Percentiles rank a stretch among this genome's conserved stretches.
phyloP scores from a whole-genome alignment of 2,329 filamentous ascomycete species.

The Mycosphaerella sp. region DNA sequence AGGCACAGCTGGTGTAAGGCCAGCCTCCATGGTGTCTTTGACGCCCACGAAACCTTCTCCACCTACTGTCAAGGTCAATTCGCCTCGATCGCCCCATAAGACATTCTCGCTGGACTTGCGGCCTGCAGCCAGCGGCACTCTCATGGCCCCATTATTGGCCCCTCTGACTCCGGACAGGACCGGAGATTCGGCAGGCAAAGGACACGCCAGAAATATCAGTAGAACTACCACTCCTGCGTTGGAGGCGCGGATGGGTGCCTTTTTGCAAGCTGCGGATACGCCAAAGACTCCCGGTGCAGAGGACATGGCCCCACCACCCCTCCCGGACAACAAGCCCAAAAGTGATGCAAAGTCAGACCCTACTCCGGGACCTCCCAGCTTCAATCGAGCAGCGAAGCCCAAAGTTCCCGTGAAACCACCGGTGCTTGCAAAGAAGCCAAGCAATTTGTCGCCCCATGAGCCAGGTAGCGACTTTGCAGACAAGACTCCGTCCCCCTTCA shows the following conservation, averaged over 20 bases:
- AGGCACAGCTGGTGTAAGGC: conserved; percentile 30
- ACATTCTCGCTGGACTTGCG: conserved; percentile 18
- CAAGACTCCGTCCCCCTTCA: conserved; percentile 67
- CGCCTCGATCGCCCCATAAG: conserved; percentile 58
- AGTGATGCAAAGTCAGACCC: conserved; percentile 12
- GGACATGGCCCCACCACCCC: background rate
- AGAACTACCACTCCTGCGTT: conserved; percentile 38
- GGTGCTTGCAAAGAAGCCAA: conserved; percentile 22
- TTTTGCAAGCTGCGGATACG: conserved; percentile 27
- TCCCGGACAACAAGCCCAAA: conserved; percentile 3
- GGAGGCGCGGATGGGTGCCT: conserved; percentile 36
- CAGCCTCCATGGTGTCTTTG: conserved; percentile 46
- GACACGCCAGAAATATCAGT: conserved; percentile 36
- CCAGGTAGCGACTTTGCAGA: conserved; percentile 37
- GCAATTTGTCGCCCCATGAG: conserved; percentile 33
- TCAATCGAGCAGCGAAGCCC: conserved; percentile 76
- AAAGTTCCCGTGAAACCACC: conserved; percentile 46
- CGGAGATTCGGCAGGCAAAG: conserved; percentile 27
- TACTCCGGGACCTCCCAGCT: conserved; percentile 56
- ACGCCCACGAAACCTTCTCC: conserved; percentile 46
- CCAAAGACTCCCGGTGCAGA: conserved; percentile 3
- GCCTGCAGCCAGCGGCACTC: conserved; percentile 8
- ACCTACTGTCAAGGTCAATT: conserved; percentile 62
- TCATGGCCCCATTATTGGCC: conserved; percentile 19
- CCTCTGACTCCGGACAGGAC: conserved; percentile 23